phyloP scores from a whole-genome alignment of 345 rosid species.

The Pelargonium nanum region DNA sequence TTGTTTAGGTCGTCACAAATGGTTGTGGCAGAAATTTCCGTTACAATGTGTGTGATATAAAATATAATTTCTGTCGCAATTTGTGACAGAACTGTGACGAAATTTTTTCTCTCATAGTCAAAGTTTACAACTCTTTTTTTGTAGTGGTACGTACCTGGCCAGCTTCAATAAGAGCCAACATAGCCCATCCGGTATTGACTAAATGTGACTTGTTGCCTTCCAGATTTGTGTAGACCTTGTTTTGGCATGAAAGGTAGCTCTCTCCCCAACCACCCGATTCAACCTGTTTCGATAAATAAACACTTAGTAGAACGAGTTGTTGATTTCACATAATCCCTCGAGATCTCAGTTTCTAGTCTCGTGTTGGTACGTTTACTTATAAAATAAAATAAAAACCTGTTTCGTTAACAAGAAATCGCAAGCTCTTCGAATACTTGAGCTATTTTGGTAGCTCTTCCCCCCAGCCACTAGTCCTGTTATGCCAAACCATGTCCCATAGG shows the following conservation, averaged over 20 bases:
- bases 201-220: conserved; percentile 34
- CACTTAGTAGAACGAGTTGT: too few relatives aligned
- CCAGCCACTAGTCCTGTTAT: conserved; percentile 41
- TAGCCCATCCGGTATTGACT: conserved; percentile 72
- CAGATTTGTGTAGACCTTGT: conserved; percentile 40
- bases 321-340: too few relatives aligned
- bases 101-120: too few relatives aligned
- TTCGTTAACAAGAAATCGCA: conserved; percentile 48
- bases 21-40: too few relatives aligned
- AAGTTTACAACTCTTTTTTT: too few relatives aligned
- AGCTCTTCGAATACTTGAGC: conserved; percentile 33
- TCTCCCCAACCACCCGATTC: conserved; percentile 67
- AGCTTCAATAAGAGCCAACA: conserved; percentile 51
- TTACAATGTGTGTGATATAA: too few relatives aligned
- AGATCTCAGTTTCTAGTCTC: too few relatives aligned
- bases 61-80: too few relatives aligned
- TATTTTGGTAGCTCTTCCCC: conserved; percentile 29
- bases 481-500: conserved; percentile 77
- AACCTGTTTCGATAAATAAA: conserved; percentile 46
- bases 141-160: conserved; percentile 64
- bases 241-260: conserved; percentile 53
- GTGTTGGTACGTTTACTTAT: too few relatives aligned
- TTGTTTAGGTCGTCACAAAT: too few relatives aligned
- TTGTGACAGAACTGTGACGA: too few relatives aligned
- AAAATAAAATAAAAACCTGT: too few relatives aligned